Evolutionary conservation across 139 green algal species (phyloP), one percentile per base, ranked within the genome.

Genomic region (Closterium sp.): DNA sequence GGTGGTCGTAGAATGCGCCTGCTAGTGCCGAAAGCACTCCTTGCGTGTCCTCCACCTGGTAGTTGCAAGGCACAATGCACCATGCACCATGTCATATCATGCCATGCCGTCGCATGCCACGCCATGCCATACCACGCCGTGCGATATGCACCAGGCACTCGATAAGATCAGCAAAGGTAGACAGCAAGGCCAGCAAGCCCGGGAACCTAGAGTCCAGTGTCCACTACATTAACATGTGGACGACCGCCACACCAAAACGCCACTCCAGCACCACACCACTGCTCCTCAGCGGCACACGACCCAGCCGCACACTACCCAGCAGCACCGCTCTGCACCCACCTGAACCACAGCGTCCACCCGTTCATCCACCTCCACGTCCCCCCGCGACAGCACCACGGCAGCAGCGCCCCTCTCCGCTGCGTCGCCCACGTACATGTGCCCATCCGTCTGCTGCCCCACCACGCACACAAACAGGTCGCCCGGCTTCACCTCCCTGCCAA

Each of bases 1-100:
- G 95, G 33, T 91, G 85, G 90, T 95, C 94, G 90, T 97, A 97
- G 88, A 97, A 97, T 0, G 96, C 95, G 3, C 91, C 92, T 28
- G 96, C 96, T 0, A 93, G 84, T 30, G 92, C 43, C 28, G 94
- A 84, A 16, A 94, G 85, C 30, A 94, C 95, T 19, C 34, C 69
- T 25, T 36, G 34, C 10, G 87, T 87, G 86, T 96, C 95, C 28
- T 93, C 84, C 81, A 96, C 90, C 43, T 69, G 43, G 21, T 69
- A 25, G 43, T 69, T 1, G 7, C 43, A 69, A 25, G 43, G 10
- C 43, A 69, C 43, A 8, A 66, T 66, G 38, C 38, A 66, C 38
- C 38, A 12, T 66, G 38, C 36, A 55, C 36, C 36, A 55, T 6
- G 36, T 12, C 36, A 55, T 55, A 6, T 12, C 36, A 55, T 55